These are phyloP conservation scores for Phaeosphaeria sp. DNA, from an alignment of 2,329 filamentous ascomycete genomes.

Conservation along the genomic window DNA sequence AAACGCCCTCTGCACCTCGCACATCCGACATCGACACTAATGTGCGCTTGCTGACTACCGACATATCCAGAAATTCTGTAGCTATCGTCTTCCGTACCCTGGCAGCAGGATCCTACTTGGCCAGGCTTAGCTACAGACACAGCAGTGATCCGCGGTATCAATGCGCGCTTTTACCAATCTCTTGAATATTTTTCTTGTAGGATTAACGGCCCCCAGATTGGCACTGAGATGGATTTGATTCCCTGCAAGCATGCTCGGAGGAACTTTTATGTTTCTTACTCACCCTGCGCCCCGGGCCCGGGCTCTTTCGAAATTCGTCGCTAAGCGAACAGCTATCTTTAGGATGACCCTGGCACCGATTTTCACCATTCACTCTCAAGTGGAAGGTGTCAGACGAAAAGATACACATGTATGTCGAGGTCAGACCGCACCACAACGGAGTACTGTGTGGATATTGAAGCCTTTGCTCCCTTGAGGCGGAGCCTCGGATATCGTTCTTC, in stretches of 20 bases:
- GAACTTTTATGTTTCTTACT: background rate
- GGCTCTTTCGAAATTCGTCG: background rate
- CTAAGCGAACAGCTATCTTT: slow-evolving; percentile 2
- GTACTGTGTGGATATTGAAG: background rate
- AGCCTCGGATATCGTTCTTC: background rate
- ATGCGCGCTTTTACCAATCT: background rate
- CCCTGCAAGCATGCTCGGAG: background rate
- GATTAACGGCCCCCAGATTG: background rate
- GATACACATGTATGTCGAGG: background rate
- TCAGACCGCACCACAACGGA: background rate
- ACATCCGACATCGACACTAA: background rate
- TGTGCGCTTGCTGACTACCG: background rate
- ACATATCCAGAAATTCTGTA: background rate
- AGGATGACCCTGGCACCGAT: background rate
- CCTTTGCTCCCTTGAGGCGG: background rate
- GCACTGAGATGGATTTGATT: background rate
- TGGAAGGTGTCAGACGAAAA: background rate
- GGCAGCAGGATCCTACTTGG: too few relatives aligned
- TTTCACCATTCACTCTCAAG: background rate
- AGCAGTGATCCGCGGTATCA: background rate
- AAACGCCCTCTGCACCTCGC: background rate
- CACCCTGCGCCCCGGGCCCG: background rate
- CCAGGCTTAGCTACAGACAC: background rate
- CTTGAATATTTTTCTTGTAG: background rate
- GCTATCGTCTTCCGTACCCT: too few relatives aligned